A percentile compares a stretch with the other conserved stretches of the same genome.
phyloP scores from a whole-genome alignment of 2,329 filamentous ascomycete genomes.

The Dactylonectria macrodidyma region DNA sequence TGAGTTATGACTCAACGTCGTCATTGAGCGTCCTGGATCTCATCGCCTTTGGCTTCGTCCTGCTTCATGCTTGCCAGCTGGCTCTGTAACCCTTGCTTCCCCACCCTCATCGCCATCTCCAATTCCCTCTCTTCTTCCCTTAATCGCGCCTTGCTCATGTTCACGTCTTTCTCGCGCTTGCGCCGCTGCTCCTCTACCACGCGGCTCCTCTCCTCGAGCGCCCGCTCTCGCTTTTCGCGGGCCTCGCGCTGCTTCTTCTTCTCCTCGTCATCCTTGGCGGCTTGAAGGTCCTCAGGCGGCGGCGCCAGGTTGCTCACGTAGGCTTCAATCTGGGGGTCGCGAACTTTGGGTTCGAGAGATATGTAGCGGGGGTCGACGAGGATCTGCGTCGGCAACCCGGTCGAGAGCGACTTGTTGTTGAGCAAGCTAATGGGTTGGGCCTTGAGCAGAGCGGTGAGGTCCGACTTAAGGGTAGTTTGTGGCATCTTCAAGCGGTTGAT shows the following conservation, averaged over 20 bases:
- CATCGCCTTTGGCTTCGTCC: constrained; percentile 33
- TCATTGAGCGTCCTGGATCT: constrained; percentile 39
- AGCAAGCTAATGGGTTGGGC: constrained; percentile 71
- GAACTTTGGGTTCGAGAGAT: constrained; percentile 71
- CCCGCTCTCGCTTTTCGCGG: constrained; percentile 73
- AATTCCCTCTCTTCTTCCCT: constrained; percentile 78
- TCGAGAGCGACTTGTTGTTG: constrained; percentile 70
- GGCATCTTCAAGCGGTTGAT: constrained; percentile 77
- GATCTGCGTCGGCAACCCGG: constrained; percentile 73
- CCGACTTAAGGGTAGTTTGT: constrained; percentile 76
- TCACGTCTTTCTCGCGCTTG: constrained; percentile 71
- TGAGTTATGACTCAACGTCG: constrained; percentile 27
- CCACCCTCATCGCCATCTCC: constrained; percentile 77
- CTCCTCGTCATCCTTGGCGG: constrained; percentile 66
- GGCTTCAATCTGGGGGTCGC: constrained; percentile 76
- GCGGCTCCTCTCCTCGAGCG: constrained; percentile 75
- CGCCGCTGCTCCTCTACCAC: constrained; percentile 75
- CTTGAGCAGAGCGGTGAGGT: constrained; percentile 77
- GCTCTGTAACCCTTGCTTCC: constrained; percentile 75
- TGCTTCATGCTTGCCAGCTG: constrained; percentile 63
- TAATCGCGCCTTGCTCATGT: constrained; percentile 72
- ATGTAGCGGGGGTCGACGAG: constrained; percentile 80
- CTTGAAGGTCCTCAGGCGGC: constrained; percentile 63
- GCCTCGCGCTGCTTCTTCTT: constrained; percentile 65
- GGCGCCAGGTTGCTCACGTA: constrained; percentile 76